Base-by-base conservation (phyloP, 2,329 filamentous ascomycete genomes). In the Orbilia blumenaviensis region DNA sequence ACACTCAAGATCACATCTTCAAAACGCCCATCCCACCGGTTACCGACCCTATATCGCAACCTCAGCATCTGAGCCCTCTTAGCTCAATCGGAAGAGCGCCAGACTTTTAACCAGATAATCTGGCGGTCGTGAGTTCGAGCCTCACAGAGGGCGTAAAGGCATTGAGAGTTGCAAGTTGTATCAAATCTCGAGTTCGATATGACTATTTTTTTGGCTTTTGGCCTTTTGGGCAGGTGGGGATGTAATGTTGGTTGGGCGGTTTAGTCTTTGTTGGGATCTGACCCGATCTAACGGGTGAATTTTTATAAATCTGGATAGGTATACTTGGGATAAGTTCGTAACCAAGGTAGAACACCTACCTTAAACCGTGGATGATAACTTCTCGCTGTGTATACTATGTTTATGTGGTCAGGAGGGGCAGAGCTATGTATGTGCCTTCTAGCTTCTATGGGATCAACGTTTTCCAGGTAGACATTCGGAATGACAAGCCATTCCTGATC, bases 31-130 rank as follows among this genome's bases (percentile, higher is more conserved):
- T 69, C 29, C 12, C 54, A n/a, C 52, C 42, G 50, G 29, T 23
- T 23, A 34, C 3, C 42, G 42, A 18, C 52, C 38, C 23, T 48
- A 61, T 68, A 60, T 25, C 41, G 29, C 46, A 50, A 56, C 48
- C 25, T 5, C 48, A 21, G 23, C 16, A 50, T 18, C 14, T n/a
- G 36, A 61, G 66, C 54, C 54, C 54, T 54, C 54, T 32, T 69
- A 69, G 66, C 66, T 69, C 44, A 62, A 62, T 69, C 34, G 66
- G 66, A 62, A 69, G 54, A 69, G 66, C 66, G 66, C 46, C 66
- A 62, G 66, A 69, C 66, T 69, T 69, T 69, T 68, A 56, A 25
- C n/a, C 8, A 12, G 25, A 8, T 21, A 7, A 54, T 67, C 63
- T 67, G 63, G 42, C 50, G 63, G 63, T 58, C 42, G 64, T 41